Conservation (phyloP, 768 basidiomycete species). For the Auriscalpium orientale region DNA sequence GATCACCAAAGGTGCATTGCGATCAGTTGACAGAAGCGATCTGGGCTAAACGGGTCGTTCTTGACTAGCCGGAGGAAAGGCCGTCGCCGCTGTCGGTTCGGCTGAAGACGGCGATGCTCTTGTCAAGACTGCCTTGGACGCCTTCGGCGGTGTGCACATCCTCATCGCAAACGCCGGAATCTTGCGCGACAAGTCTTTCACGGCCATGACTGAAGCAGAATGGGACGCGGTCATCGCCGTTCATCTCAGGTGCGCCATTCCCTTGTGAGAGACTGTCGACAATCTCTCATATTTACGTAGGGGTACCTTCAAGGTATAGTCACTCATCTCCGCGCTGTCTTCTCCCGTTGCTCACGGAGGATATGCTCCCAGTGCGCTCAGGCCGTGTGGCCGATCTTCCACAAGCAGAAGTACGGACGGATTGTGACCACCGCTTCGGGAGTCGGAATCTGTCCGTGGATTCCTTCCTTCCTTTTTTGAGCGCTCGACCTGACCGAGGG, state of each 20-base stretch:
- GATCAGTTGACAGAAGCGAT: no score
- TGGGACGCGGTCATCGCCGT: constrained; percentile 91
- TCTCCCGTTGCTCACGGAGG: background rate
- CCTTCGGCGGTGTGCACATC: constrained; percentile 83
- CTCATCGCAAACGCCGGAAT: constrained; percentile 93
- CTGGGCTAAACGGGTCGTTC: background rate
- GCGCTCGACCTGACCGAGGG: background rate
- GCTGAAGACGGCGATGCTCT: constrained; percentile 89
- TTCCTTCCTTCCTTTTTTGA: background rate
- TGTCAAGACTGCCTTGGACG: constrained; percentile 78
- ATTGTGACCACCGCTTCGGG: constrained; percentile 92
- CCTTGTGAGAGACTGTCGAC: background rate
- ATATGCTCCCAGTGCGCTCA: constrained; percentile 61
- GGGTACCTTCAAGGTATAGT: constrained; percentile 76
- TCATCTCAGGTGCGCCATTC: constrained; percentile 53
- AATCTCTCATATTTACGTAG: constrained; percentile 23
- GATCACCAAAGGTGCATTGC: constrained; percentile 58
- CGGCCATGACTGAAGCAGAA: constrained; percentile 80
- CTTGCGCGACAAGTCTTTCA: constrained; percentile 88
- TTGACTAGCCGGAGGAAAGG: constrained; percentile 77
- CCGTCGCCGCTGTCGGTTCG: constrained; percentile 72
- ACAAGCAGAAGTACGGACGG: constrained; percentile 92
- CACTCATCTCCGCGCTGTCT: background rate
- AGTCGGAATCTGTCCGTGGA: constrained; percentile 81
- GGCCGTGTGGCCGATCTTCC: constrained; percentile 95